Conservation (phyloP, 1,284 basidiomycete genomes). For the Laetiporus sulphureus region DNA sequence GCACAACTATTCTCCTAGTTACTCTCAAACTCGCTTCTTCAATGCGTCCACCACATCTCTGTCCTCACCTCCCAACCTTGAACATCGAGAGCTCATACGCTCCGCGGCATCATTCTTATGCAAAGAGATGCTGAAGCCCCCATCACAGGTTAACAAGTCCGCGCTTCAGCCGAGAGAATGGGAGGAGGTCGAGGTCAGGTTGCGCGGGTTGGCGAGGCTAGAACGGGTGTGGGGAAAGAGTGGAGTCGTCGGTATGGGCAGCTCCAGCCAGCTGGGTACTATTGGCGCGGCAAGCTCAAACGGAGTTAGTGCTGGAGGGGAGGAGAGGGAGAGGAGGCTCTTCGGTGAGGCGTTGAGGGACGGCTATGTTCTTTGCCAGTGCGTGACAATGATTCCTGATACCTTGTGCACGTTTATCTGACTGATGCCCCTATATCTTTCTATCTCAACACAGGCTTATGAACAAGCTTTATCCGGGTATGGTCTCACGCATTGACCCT, state of each 20-base stretch:
- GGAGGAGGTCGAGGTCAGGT: conserved; percentile 67
- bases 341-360: conserved; percentile 75
- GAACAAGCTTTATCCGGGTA: conserved; percentile 62
- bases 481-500: conserved; percentile 55
- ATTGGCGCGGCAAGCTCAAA: conserved; percentile 27
- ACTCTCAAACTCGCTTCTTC: conserved; percentile 32
- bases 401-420: no score
- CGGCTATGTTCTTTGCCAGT: conserved; percentile 86
- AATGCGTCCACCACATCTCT: conserved; percentile 53
- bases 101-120: conserved; percentile 54
- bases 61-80: conserved; percentile 33
- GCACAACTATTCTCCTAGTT: conserved; percentile 37
- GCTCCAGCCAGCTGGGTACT: conserved; percentile 36
- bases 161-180: conserved; percentile 47
- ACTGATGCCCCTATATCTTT: no score
- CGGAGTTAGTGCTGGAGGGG: conserved; percentile 45
- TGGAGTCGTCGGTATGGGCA: conserved; percentile 33
- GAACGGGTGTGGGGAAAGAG: conserved; percentile 69
- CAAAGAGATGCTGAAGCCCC: conserved; percentile 55
- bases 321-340: conserved; percentile 64
- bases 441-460: conserved; percentile 62
- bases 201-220: conserved; percentile 52
- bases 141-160: conserved; percentile 40
- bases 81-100: conserved; percentile 58
- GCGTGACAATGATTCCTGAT: no score